Evolutionary conservation across 2,329 filamentous ascomycete species (phyloP).

Genomic region (Paramyrothecium sp.): DNA sequence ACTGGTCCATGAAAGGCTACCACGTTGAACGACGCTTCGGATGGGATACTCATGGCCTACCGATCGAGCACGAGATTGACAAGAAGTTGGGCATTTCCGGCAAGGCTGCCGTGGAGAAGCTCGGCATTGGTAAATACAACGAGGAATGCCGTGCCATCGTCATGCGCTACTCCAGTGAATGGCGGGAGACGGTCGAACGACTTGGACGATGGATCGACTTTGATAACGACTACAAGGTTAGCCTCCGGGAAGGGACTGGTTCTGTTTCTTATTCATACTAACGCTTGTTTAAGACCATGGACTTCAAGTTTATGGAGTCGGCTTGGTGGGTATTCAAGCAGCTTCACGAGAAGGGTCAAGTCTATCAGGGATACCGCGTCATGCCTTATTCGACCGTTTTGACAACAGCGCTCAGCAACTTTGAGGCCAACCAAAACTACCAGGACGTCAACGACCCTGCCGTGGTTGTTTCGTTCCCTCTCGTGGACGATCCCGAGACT

Average conservation of each 20-base stretch:
- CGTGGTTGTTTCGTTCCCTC: constrained; percentile 82
- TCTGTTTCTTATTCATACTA: not conserved
- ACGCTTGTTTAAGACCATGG: constrained; percentile 69
- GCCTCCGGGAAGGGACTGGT: constrained; percentile 1
- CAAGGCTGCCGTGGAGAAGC: constrained; percentile 79
- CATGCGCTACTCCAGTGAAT: constrained; percentile 85
- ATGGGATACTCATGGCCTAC: constrained; percentile 92
- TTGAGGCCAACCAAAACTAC: constrained; percentile 93
- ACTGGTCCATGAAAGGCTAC: constrained; percentile 96
- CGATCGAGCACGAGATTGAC: constrained; percentile 96
- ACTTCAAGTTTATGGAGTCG: constrained; percentile 92
- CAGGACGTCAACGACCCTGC: constrained; percentile 91
- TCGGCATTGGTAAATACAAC: constrained; percentile 89
- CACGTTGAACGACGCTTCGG: constrained; percentile 91
- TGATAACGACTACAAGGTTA: constrained; percentile 91
- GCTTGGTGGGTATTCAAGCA: constrained; percentile 98
- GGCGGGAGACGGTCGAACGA: constrained; percentile 83
- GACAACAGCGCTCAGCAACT: constrained; percentile 87
- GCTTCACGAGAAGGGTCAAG: constrained; percentile 82
- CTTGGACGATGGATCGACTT: constrained; percentile 97
- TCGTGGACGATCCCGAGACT: constrained; percentile 73
- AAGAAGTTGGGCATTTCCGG: constrained; percentile 90
- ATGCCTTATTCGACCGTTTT: constrained; percentile 95
- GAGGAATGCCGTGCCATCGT: constrained; percentile 89
- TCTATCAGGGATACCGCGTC: constrained; percentile 87